phyloP scores from a whole-genome alignment of 164 flowering plant genomes.

The Paratinospora sagittata region DNA sequence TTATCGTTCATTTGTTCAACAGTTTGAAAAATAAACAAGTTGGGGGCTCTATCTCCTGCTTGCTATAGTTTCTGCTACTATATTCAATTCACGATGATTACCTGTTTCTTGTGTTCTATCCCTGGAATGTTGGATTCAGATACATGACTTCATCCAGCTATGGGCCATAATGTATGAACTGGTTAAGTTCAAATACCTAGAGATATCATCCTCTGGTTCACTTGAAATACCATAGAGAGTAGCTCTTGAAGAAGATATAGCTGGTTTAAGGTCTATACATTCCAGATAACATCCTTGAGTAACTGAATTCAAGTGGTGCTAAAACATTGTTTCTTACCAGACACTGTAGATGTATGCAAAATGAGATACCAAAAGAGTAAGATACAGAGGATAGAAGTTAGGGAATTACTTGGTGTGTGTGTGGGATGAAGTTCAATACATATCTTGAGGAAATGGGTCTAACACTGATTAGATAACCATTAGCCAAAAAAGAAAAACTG shows the following conservation, averaged over 20 bases:
- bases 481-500: too few relatives aligned
- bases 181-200: not conserved
- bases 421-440: too few relatives aligned
- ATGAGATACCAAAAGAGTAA: too few relatives aligned
- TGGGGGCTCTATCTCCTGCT: conserved; percentile 45
- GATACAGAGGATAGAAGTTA: too few relatives aligned
- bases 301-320: not conserved
- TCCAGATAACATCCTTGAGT: conserved; percentile 13
- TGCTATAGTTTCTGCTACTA: conserved; percentile 43
- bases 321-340: not conserved
- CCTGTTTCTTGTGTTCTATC: conserved; percentile 66
- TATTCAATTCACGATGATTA: conserved; percentile 42
- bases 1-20: conserved; percentile 43
- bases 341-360: too few relatives aligned
- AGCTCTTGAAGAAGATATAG: conserved; percentile 54
- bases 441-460: too few relatives aligned
- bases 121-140: conserved; percentile 48
- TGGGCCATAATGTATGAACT: not conserved
- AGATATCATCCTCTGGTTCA: conserved; percentile 12
- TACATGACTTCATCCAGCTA: not conserved
- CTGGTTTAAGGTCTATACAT: conserved; percentile 28
- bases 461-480: too few relatives aligned
- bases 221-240: conserved; percentile 69
- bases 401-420: too few relatives aligned
- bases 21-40: conserved; percentile 29